These are phyloP conservation scores for Ustilago tritici DNA, from an alignment of 1,284 basidiomycete genomes.

Conservation along the genomic window DNA sequence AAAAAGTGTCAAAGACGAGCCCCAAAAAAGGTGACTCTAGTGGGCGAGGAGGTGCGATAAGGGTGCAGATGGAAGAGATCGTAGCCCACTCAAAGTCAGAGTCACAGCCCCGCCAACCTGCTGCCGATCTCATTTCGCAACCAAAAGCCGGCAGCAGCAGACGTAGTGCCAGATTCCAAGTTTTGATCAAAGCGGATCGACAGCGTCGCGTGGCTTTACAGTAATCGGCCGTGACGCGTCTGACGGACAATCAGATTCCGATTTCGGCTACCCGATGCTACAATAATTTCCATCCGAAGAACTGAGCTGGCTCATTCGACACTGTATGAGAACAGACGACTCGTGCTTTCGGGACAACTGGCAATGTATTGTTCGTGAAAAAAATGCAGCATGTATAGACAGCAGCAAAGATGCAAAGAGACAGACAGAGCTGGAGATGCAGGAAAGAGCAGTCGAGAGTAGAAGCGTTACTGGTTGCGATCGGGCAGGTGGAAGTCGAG, in stretches of 20 bases:
- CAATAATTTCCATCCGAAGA: background rate
- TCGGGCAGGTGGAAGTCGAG: constrained; percentile 44
- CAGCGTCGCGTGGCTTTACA: background rate
- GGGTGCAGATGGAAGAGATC: background rate
- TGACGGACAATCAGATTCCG: background rate
- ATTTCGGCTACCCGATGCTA: constrained; percentile 3
- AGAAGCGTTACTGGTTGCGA: constrained; percentile 7
- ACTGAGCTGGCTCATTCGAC: background rate
- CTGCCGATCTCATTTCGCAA: background rate
- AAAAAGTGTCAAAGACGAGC: background rate
- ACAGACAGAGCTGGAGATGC: background rate
- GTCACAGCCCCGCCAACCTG: background rate
- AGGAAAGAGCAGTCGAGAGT: background rate
- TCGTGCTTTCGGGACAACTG: background rate
- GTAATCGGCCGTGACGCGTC: background rate
- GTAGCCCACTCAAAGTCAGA: background rate
- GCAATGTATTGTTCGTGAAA: constrained; percentile 9
- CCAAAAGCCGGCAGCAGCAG: background rate
- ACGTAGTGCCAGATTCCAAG: background rate
- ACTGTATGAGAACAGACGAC: background rate
- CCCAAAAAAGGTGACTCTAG: background rate
- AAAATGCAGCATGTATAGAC: background rate
- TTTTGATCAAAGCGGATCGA: background rate
- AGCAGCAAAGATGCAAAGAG: background rate
- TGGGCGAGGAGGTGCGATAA: background rate